Base-by-base conservation (phyloP, 2,329 filamentous ascomycete species). In the Claviceps sp. region DNA sequence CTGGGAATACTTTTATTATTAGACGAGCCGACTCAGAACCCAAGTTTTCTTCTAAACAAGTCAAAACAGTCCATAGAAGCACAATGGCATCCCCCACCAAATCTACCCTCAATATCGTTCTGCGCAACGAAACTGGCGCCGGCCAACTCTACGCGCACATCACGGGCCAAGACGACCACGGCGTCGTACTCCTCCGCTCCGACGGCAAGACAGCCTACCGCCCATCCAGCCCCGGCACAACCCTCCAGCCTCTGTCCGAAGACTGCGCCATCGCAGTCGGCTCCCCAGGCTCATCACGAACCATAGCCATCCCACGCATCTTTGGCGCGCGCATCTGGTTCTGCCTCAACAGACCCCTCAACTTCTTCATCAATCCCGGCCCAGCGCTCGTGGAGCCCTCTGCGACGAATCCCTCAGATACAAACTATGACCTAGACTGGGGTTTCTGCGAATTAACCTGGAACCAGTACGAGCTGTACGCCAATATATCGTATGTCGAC, bases 321-420 rank as follows among this genome's bases (percentile, higher is more conserved):
- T 82, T 78, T 3, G 85, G 84, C 22, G 85, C 79, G 1, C 77
- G 86, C 50, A 79, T 89, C 63, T 90, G 84, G 81, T 85, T 87
- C 65, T 79, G 74, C 52, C 71, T 78, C 54, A 77, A 77, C 58
- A 68, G 68, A 45, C 75, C 75, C 38, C 72, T 89, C 48, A 80
- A 74, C 1, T 90, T 90, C 66, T 70, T 79, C 13, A 65, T 89
- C 50, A 90, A 90, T 65, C 82, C 80, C 26, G 81, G 80, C 16
- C 82, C 86, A 6, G 82, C 79, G 1, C 72, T 90, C 14, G 85
- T 89, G 44, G 85, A 89, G 67, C 86, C 86, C 0, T 83, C 81
- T 9, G 79, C 84, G 26, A 84, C 78, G 37, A 89, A 89, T 64
- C 64, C 72, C 0, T 64, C 73, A 0, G 84, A 87, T 60, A 66